Percentiles rank a stretch among this genome's conserved stretches.
Evolutionary conservation across 2,329 filamentous ascomycete species (phyloP).

Genomic region (Neopestalotiopsis rosae): DNA sequence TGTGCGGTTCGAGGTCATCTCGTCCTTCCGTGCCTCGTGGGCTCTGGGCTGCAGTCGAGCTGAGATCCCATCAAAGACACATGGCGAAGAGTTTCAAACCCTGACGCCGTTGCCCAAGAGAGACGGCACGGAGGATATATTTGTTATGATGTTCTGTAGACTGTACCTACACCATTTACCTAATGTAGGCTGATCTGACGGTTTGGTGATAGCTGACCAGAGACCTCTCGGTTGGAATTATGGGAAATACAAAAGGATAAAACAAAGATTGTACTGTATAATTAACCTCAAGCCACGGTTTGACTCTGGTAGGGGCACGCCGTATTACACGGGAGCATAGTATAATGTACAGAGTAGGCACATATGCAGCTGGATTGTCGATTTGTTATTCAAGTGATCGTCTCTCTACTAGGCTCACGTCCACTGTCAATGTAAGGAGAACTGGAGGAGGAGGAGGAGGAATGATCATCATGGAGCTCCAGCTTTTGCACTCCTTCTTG

Average conservation of each 20-base stretch:
- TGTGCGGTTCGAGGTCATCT: neutral
- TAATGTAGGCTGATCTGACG: too few relatives aligned
- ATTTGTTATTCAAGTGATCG: neutral
- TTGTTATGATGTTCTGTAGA: neutral
- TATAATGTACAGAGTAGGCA: neutral
- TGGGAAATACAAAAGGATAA: too few relatives aligned
- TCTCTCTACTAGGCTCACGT: neutral
- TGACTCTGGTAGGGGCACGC: neutral
- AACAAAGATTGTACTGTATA: neutral
- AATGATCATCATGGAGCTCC: neutral
- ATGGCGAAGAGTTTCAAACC: conserved; percentile 3
- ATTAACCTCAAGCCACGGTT: neutral
- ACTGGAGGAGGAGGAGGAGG: neutral
- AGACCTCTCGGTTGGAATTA: too few relatives aligned
- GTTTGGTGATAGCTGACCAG: too few relatives aligned
- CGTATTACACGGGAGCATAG: neutral
- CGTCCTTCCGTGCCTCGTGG: neutral
- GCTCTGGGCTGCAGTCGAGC: neutral
- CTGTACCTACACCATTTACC: too few relatives aligned
- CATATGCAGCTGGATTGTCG: neutral
- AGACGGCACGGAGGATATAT: neutral
- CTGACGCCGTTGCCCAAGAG: neutral
- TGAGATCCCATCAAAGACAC: conserved; percentile 2
- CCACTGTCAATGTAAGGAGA: neutral
- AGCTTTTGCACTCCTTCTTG: too few relatives aligned